These are phyloP conservation scores for Fagus sylvatica DNA, from an alignment of 306 rosid species.

Conservation along the genomic window DNA sequence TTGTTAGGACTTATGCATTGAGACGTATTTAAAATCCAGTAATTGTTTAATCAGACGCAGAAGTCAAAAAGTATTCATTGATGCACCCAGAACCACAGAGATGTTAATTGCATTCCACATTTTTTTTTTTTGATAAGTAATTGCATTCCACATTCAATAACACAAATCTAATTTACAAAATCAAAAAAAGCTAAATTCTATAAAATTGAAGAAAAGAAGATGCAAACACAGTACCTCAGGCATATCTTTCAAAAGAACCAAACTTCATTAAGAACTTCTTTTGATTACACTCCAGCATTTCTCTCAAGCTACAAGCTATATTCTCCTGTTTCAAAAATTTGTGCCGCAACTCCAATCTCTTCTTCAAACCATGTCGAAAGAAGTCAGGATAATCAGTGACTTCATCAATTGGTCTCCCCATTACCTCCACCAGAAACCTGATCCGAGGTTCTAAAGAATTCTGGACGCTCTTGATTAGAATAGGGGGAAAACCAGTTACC, in stretches of 20 bases:
- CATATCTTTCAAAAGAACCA: constrained; percentile 55
- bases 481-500: constrained; percentile 85
- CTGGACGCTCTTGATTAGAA: constrained; percentile 75
- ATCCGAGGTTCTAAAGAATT: constrained; percentile 82
- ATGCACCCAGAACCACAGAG: background rate
- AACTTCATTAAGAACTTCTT: constrained; percentile 74
- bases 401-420: constrained; percentile 81
- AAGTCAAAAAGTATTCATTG: background rate
- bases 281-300: constrained; percentile 80
- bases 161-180: constrained; percentile 8
- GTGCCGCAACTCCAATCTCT: constrained; percentile 63
- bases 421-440: constrained; percentile 65
- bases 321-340: constrained; percentile 55
- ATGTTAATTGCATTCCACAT: background rate
- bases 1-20: background rate
- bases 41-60: background rate
- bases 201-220: constrained; percentile 11
- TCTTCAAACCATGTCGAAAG: constrained; percentile 85
- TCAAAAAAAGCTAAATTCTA: constrained; percentile 16
- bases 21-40: background rate
- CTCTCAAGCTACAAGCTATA: constrained; percentile 67
- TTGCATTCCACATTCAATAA: background rate
- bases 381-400: constrained; percentile 69
- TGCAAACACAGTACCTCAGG: constrained; percentile 37
- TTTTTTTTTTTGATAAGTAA: background rate